A percentile compares a stretch with the other conserved stretches of the same genome.
phyloP scores from a whole-genome alignment of 176 grass and related monocot genomes.

The Juncus effusus region DNA sequence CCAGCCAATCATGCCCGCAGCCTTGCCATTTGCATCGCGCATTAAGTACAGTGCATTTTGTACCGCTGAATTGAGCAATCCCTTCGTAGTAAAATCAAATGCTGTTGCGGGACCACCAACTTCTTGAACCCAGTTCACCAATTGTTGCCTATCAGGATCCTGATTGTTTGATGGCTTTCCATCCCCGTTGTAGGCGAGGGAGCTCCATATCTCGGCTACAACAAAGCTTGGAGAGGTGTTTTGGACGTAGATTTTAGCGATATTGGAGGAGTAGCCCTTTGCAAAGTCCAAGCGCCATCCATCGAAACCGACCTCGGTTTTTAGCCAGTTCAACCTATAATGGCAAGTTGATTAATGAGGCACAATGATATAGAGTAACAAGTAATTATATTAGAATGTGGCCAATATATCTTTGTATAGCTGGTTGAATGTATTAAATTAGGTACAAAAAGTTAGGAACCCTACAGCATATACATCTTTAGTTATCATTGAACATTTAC shows the following conservation, averaged over 20 bases:
- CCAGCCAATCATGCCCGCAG: conserved; percentile 38
- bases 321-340: conserved; percentile 43
- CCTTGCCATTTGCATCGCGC: conserved; percentile 36
- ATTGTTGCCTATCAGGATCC: conserved; percentile 32
- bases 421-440: background rate
- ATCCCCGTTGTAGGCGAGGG: conserved; percentile 22
- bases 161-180: conserved; percentile 33
- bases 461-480: no score
- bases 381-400: no score
- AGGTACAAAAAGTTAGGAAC: background rate
- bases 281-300: conserved; percentile 52
- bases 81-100: conserved; percentile 57
- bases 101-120: conserved; percentile 26
- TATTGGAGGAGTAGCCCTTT: conserved; percentile 22
- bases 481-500: background rate
- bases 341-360: background rate
- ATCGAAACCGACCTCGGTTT: conserved; percentile 39
- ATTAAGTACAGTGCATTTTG: conserved; percentile 41
- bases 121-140: conserved; percentile 35
- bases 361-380: no score
- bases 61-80: conserved; percentile 29
- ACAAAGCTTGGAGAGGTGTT: conserved; percentile 25
- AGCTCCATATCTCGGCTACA: conserved; percentile 47
- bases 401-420: no score
- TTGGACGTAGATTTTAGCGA: conserved; percentile 36